A percentile compares a stretch with the other conserved stretches of the same genome.
Conservation (phyloP, 2,329 filamentous ascomycete genomes). For the Lizonia empirigonia region DNA sequence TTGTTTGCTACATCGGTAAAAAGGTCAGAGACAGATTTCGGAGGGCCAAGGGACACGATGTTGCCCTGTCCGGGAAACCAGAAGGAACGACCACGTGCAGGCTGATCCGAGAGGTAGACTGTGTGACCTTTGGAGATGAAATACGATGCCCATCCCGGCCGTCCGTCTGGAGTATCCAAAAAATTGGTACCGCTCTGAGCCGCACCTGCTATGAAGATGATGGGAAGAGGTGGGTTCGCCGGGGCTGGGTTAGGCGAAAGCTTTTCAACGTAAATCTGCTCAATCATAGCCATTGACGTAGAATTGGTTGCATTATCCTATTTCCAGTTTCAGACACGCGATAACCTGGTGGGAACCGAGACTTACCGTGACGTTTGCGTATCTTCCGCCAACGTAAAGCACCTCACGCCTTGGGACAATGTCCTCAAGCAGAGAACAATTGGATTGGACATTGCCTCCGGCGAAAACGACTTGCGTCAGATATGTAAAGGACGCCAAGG, state of each 20-base stretch:
- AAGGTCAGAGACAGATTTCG: conserved; percentile 1
- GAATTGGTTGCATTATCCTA: conserved; percentile 9
- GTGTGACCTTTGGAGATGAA: conserved; percentile 55
- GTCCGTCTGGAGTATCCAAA: conserved; percentile 54
- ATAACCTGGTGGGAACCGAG: no score
- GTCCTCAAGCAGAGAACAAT: no score
- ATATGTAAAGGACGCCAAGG: no score
- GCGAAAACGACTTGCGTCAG: no score
- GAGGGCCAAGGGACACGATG: background rate
- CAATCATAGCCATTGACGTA: conserved; percentile 7
- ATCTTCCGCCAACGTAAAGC: conserved; percentile 22
- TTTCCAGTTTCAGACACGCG: no score
- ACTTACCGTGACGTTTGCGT: conserved; percentile 20
- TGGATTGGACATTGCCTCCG: no score
- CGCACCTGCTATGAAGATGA: conserved; percentile 21
- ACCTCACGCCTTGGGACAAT: conserved; percentile 24
- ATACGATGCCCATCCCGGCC: conserved; percentile 56
- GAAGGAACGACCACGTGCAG: conserved; percentile 52
- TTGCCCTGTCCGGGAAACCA: conserved; percentile 26
- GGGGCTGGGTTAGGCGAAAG: conserved; percentile 5
- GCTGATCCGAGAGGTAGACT: conserved; percentile 56
- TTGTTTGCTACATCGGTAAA: conserved; percentile 16
- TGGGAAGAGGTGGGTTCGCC: background rate
- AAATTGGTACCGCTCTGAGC: conserved; percentile 31
- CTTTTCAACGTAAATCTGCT: conserved; percentile 18